Conservation (phyloP, 2,329 filamentous ascomycete species). For the Ceratocystis colombiana region DNA sequence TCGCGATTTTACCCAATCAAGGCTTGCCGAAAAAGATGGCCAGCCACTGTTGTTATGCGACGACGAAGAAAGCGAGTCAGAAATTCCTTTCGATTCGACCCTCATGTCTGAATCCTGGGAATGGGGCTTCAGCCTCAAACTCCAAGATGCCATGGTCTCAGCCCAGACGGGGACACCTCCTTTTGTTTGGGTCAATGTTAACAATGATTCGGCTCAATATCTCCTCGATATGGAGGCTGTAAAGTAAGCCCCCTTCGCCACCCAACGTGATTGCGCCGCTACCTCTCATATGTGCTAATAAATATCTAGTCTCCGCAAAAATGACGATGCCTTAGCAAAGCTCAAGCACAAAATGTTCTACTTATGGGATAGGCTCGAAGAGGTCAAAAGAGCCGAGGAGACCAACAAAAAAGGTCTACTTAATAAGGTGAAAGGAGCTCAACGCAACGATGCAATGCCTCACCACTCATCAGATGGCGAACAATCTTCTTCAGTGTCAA, state of each 20-base stretch:
- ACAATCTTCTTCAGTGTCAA: neutral
- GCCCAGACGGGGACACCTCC: conserved; percentile 26
- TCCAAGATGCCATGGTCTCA: conserved; percentile 54
- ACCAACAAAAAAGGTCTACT: neutral
- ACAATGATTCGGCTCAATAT: conserved; percentile 44
- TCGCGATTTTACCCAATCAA: conserved; percentile 56
- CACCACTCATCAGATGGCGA: conserved; percentile 36
- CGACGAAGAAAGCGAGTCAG: conserved; percentile 29
- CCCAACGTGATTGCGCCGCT: neutral
- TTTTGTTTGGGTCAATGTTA: conserved; percentile 54
- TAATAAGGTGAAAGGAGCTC: conserved; percentile 25
- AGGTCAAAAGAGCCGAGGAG: conserved; percentile 43
- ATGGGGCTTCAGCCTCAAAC: conserved; percentile 71
- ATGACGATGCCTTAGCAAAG: conserved; percentile 39
- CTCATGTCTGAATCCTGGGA: conserved; percentile 49
- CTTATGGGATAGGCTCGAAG: conserved; percentile 80
- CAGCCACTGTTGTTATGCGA: conserved; percentile 42
- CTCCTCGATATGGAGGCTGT: conserved; percentile 41
- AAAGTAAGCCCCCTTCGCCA: conserved; percentile 31
- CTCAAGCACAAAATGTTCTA: conserved; percentile 63
- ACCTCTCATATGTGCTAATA: conserved; percentile 13
- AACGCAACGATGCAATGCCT: conserved; percentile 30
- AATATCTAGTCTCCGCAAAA: conserved; percentile 41
- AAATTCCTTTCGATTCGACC: neutral
- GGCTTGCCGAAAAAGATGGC: conserved; percentile 37